These are phyloP conservation scores for Fusarium robinianum DNA, from an alignment of 2,329 filamentous ascomycete species.

Conservation along the genomic window DNA sequence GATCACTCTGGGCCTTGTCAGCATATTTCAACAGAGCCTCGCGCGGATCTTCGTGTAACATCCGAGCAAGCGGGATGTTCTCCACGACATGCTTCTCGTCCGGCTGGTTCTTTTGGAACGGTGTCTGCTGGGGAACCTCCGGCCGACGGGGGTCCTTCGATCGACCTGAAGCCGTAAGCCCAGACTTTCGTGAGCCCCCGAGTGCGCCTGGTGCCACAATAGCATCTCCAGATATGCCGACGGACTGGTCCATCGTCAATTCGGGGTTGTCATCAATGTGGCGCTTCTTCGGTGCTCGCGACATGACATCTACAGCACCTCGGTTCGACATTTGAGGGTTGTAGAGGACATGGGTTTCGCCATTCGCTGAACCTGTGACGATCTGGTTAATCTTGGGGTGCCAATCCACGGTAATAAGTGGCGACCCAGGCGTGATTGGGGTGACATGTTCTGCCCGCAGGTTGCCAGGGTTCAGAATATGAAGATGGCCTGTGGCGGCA, in stretches of 20 bases:
- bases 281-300: slow-evolving; percentile 88
- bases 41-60: slow-evolving; percentile 95
- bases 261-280: slow-evolving; percentile 93
- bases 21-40: slow-evolving; percentile 95
- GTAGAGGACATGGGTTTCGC: slow-evolving; percentile 87
- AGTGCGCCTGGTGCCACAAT: slow-evolving; percentile 72
- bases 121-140: slow-evolving; percentile 82
- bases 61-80: slow-evolving; percentile 85
- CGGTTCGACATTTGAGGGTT: slow-evolving; percentile 80
- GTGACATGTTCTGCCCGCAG: slow-evolving; percentile 83
- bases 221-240: slow-evolving; percentile 81
- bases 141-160: slow-evolving; percentile 80
- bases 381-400: slow-evolving; percentile 96
- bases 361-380: slow-evolving; percentile 88
- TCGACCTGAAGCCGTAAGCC: slow-evolving; percentile 77
- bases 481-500: slow-evolving; percentile 80
- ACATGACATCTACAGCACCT: slow-evolving; percentile 88
- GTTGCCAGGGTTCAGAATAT: slow-evolving; percentile 93
- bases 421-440: slow-evolving; percentile 81
- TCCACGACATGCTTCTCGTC: slow-evolving; percentile 88
- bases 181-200: slow-evolving; percentile 58
- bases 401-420: slow-evolving; percentile 86
- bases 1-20: slow-evolving; percentile 88
- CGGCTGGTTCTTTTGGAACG: slow-evolving; percentile 87
- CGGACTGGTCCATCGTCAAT: slow-evolving; percentile 80